These are phyloP conservation scores for Exophiala sideris DNA, from an alignment of 2,329 filamentous ascomycete genomes.

Conservation along the genomic window DNA sequence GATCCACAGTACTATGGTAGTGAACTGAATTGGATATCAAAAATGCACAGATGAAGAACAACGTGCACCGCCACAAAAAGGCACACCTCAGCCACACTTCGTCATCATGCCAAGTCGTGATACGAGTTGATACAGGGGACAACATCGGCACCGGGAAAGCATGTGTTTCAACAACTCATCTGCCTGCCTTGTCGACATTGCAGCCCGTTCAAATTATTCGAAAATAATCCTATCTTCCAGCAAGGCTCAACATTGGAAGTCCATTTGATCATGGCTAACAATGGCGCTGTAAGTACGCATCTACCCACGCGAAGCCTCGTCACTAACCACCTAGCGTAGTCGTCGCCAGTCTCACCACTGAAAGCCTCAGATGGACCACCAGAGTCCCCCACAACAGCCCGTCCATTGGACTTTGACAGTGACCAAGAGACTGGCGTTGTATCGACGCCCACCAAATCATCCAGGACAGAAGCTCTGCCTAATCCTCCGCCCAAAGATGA, in stretches of 20 bases:
- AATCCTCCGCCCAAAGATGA: constrained; percentile 29
- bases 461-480: constrained; percentile 32
- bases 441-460: constrained; percentile 26
- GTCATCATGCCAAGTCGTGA: constrained; percentile 6
- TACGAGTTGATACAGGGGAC: background rate
- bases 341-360: constrained; percentile 27
- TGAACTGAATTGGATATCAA: too few species aligned
- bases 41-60: too few species aligned
- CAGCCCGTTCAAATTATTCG: background rate
- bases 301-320: background rate
- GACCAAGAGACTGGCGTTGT: constrained; percentile 46
- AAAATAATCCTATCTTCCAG: background rate
- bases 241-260: too few species aligned
- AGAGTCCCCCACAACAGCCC: constrained; percentile 55
- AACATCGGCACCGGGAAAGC: background rate
- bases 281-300: constrained; percentile 12
- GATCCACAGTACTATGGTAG: too few species aligned
- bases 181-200: constrained; percentile 8
- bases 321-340: constrained; percentile 13
- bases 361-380: constrained; percentile 32
- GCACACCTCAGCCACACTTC: background rate
- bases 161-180: constrained; percentile 18
- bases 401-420: constrained; percentile 57
- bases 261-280: constrained; percentile 12
- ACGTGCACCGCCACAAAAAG: constrained; percentile 4